Evolutionary conservation across 768 basidiomycete species (phyloP), one percentile per base, ranked within the genome.

Genomic region (Serpula lacrymans): DNA sequence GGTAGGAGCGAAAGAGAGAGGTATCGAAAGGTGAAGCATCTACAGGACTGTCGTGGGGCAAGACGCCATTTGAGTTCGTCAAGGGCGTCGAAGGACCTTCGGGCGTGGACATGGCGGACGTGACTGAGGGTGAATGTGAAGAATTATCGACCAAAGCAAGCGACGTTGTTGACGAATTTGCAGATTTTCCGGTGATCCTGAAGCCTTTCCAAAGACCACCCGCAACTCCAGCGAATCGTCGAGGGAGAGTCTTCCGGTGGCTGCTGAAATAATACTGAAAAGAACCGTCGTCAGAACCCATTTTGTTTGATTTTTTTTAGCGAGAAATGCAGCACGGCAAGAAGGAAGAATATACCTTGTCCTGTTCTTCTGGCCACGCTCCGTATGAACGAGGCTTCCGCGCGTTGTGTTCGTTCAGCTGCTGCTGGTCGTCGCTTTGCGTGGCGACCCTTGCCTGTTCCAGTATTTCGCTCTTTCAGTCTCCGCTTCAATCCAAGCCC

Each of bases 1-100:
- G 69, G 63, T 91, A 93, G 7, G 72, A 65, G 44, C 74, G 78
- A 58, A 93, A 88, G 42, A 83, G 62, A 21, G 74, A 69, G 8
- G 83, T 59, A 62, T 92, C 88, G 59, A 89, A 89, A 10, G 63
- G 57, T 20, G 72, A 55, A 6, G 74, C 52, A 48, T 67, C 64
- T 39, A 67, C 58, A 22, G 62, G 54, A 43, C 59, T 51, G 30
- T 64, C 60, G 23, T 54, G 51, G 5, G 51, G 23, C 12, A 50
- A 37, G 9, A 34, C 40, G 32, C 61, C 60, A 16, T 63, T 63
- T 18, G 63, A 55, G 16, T 43, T 45, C 21, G 60, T 53, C 46
- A 62, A 49, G 37, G 61, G 46, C 33, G 63, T 55, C 31, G 53
- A 45, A 5, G 54, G 16, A 18, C 12, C 14, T 17, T 41, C 45